phyloP scores from a whole-genome alignment of 2,329 filamentous ascomycete species.

The Diaporthe batatas region DNA sequence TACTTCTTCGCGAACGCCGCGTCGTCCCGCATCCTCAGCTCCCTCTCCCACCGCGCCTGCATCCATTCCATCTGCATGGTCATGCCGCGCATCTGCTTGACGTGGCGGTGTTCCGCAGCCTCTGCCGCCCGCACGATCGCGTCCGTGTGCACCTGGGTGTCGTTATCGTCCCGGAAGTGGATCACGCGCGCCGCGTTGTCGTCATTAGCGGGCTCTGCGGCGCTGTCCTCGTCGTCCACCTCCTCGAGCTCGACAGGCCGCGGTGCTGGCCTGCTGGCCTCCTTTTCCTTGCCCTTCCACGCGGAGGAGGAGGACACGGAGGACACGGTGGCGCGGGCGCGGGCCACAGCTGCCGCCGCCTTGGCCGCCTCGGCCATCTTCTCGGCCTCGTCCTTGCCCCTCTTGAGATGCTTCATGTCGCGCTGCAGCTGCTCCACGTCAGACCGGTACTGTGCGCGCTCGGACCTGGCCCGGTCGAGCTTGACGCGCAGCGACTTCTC shows the following conservation, averaged over 20 bases:
- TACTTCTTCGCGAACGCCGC: conserved; percentile 90
- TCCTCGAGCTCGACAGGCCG: conserved; percentile 48
- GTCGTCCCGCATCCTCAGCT: conserved; percentile 83
- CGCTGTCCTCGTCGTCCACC: conserved; percentile 38
- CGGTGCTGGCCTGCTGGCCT: conserved; percentile 25
- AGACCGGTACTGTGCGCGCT: conserved; percentile 69
- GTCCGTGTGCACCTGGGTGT: conserved; percentile 67
- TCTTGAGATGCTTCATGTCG: conserved; percentile 62
- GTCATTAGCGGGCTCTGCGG: conserved; percentile 22
- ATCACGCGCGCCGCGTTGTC: conserved; percentile 42
- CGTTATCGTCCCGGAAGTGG: conserved; percentile 46
- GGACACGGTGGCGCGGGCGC: conserved; percentile 40
- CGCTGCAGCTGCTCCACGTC: conserved; percentile 67
- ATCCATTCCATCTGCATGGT: conserved; percentile 93
- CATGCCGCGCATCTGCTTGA: conserved; percentile 83
- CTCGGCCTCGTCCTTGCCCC: conserved; percentile 54
- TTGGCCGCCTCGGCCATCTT: conserved; percentile 48
- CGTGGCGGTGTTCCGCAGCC: conserved; percentile 76
- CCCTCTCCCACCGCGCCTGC: conserved; percentile 82
- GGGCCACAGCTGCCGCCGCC: conserved; percentile 42
- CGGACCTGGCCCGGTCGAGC: conserved; percentile 77
- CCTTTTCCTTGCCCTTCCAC: conserved; percentile 39
- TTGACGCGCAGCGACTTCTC: conserved; percentile 74
- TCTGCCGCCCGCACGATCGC: conserved; percentile 70
- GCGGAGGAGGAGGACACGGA: conserved; percentile 18